A percentile compares a stretch with the other conserved stretches of the same genome.
phyloP scores from a whole-genome alignment of 2,329 filamentous ascomycete species.

The Incumbomyces lentus region DNA sequence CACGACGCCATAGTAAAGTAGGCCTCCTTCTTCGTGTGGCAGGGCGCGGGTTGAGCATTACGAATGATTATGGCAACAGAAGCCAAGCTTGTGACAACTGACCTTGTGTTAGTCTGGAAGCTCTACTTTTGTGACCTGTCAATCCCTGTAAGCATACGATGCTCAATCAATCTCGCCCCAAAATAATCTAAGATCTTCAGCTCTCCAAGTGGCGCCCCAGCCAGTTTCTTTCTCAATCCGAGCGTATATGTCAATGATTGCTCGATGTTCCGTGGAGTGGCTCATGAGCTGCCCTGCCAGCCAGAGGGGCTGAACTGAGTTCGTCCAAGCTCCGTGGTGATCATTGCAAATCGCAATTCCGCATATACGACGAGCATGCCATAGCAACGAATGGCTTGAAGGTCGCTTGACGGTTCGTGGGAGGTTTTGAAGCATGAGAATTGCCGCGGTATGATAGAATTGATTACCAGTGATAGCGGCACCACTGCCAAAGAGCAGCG shows the following conservation, averaged over 20 bases:
- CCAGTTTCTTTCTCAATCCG: slow-evolving; percentile 44
- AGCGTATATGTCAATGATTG: slow-evolving; percentile 34
- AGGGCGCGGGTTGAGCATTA: too few relatives aligned
- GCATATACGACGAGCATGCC: slow-evolving; percentile 47
- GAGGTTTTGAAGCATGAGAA: slow-evolving; percentile 40
- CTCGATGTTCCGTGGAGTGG: slow-evolving; percentile 35
- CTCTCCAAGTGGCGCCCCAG: slow-evolving; percentile 45
- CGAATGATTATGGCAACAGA: too few relatives aligned
- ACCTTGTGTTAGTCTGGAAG: too few relatives aligned
- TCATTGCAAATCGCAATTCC: slow-evolving; percentile 47
- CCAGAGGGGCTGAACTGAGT: slow-evolving; percentile 49
- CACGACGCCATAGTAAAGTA: too few relatives aligned
- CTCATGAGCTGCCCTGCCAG: slow-evolving; percentile 45
- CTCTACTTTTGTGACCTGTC: too few relatives aligned
- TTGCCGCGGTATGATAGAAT: slow-evolving; percentile 46
- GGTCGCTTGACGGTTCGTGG: slow-evolving; percentile 24
- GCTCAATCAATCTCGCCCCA: slow-evolving; percentile 44
- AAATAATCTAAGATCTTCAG: slow-evolving; percentile 42
- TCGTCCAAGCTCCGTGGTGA: slow-evolving; percentile 46
- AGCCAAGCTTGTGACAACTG: too few relatives aligned
- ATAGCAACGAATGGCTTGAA: slow-evolving; percentile 33
- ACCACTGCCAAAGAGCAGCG: slow-evolving; percentile 44
- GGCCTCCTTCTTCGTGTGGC: too few relatives aligned
- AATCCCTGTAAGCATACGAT: too few relatives aligned
- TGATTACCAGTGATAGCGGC: slow-evolving; percentile 49